Evolutionary conservation across 2,329 filamentous ascomycete genomes (phyloP), one percentile per base, ranked within the genome.

Genomic region (Aspergillus versicolor): DNA sequence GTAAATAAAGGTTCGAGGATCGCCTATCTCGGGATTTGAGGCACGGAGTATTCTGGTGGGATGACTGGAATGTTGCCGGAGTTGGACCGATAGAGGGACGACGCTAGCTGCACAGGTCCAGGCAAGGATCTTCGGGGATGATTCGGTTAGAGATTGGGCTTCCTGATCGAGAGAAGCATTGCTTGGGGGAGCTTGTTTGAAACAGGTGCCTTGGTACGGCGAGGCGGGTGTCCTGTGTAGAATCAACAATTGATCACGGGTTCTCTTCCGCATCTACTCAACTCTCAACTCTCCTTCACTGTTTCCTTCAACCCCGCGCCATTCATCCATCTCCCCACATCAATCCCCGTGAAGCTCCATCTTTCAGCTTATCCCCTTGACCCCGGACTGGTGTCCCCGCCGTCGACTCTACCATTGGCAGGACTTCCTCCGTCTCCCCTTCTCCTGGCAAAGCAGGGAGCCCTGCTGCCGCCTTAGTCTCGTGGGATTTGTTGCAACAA

Each of bases 381-480:
- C 58, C 52, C 51, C 44, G 19, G 57, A 41, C 38, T 42, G 34
- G 30, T 49, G 52, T 27, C 58, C 58, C 55, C 60, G 58, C 59
- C 47, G 43, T 54, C 44, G 54, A 43, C 43, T 54, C 34, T 55
- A 40, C 57, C 37, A 63, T 61, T 60, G 60, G 60, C 48, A 54
- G 54, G 27, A 21, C 11, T 47, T 15, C 8, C 27, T 30, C 27
- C 27, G 27, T 30, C 27, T 30, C 9, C 27, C 8, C 9, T 30
- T 11, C 27, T 11, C 11, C 27, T 12, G 27, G 27, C 27, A 30
- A 11, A 9, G 27, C 9, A 30, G 27, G 8, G 27, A 30, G 9
- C 27, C 9, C 9, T 30, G 8, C 9, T 9, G 27, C 27, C 27
- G 27, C 27, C 27, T 9, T 9, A 30, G 27, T 9, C 27, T 30